phyloP scores from a whole-genome alignment of 441 rosid species.

The Pelargonium fulgidum region DNA sequence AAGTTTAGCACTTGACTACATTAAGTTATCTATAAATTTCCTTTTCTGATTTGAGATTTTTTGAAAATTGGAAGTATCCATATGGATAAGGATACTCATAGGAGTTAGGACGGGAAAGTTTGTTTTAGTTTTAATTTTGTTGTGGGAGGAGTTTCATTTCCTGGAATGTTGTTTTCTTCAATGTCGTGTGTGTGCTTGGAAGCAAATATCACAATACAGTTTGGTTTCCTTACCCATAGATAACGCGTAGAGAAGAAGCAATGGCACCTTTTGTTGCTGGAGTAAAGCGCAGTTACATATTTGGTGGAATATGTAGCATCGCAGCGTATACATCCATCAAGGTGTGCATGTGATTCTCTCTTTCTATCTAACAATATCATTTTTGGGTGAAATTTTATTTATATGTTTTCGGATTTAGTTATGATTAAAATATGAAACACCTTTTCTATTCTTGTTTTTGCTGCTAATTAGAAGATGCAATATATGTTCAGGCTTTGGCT shows the following conservation, averaged over 20 bases:
- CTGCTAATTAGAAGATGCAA: conserved; percentile 21
- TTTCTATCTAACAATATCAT: not conserved
- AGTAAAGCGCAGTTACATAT: conserved; percentile 72
- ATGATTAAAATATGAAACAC: too few species aligned
- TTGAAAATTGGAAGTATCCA: not conserved
- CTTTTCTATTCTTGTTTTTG: not conserved
- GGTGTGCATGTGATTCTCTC: conserved; percentile 38
- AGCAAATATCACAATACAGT: conserved; percentile 7
- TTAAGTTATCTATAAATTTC: not conserved
- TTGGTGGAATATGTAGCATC: conserved; percentile 87
- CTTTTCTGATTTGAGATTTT: not conserved
- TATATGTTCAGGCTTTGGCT: conserved; percentile 61
- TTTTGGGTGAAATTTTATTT: not conserved
- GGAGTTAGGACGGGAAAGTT: not conserved
- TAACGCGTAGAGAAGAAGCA: conserved; percentile 91
- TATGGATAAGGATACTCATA: not conserved
- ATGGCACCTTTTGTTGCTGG: conserved; percentile 82
- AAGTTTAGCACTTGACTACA: not conserved
- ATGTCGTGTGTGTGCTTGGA: conserved; percentile 6
- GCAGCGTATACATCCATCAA: conserved; percentile 85
- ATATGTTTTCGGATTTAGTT: too few species aligned
- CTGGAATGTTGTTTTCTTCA: not conserved
- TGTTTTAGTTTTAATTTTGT: not conserved
- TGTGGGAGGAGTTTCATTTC: too few species aligned
- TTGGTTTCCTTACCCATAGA: conserved; percentile 32